These are phyloP conservation scores for Colletotrichum caudatum DNA, from an alignment of 2,329 filamentous ascomycete genomes.

Conservation along the genomic window DNA sequence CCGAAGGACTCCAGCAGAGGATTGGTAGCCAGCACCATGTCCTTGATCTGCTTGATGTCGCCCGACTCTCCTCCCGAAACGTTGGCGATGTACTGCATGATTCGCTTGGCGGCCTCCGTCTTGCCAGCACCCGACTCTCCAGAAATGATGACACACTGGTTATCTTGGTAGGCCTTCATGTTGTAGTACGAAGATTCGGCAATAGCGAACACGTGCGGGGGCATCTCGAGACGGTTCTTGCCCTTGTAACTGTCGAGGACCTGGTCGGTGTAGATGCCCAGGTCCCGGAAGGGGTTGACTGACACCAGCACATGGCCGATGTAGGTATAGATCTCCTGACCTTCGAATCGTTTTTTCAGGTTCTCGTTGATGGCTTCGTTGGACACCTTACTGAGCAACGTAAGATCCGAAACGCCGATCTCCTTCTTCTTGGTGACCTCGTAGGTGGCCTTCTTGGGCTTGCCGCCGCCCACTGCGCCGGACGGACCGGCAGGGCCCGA, in stretches of 20 bases:
- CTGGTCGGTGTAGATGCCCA: conserved; percentile 97
- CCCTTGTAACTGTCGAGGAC: conserved; percentile 95
- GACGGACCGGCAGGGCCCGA: conserved; percentile 56
- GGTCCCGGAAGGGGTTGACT: conserved; percentile 96
- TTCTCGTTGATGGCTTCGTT: conserved; percentile 99
- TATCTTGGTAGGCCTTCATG: conserved; percentile 99
- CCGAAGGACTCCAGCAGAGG: conserved; percentile 97
- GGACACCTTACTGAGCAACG: conserved; percentile 96
- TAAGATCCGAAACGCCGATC: conserved; percentile 97
- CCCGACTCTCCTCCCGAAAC: conserved; percentile 88
- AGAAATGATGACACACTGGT: conserved; percentile 99
- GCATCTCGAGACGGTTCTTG: conserved; percentile 95
- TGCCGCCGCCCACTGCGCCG: conserved; percentile 59
- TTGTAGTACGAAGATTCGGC: conserved; percentile 98
- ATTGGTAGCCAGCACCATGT: conserved; percentile 99
- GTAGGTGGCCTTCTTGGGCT: conserved; percentile 95
- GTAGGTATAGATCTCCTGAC: conserved; percentile 98
- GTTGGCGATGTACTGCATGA: conserved; percentile 99
- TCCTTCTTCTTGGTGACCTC: conserved; percentile 99
- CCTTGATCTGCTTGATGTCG: conserved; percentile 96
- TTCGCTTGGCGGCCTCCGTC: conserved; percentile 96
- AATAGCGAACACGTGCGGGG: conserved; percentile 96
- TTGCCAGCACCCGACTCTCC: conserved; percentile 98
- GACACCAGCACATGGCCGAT: conserved; percentile 99
- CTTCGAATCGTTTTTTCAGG: conserved; percentile 96